Evolutionary conservation across 495 filamentous ascomycete species (phyloP), one percentile per base, ranked within the genome.

Genomic region (Penicillium salamii): DNA sequence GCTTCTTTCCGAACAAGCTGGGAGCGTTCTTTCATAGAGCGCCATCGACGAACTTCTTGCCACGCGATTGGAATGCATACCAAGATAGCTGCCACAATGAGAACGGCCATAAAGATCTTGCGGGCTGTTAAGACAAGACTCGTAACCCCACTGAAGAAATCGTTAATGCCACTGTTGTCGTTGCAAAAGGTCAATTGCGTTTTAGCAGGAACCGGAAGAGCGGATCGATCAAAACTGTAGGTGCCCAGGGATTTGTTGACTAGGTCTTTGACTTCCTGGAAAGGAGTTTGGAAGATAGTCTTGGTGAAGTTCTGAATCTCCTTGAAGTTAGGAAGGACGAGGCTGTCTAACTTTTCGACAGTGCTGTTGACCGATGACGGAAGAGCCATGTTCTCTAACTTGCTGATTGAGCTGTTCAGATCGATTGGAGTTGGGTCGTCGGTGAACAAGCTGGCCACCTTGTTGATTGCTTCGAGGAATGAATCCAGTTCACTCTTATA

Each of bases 151-250:
- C 85, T 72, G 67, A 98, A 98, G 78, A 97, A 97, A 51, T 86
- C 77, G 63, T 86, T 83, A 76, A 98, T 89, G 17, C 79, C 83
- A 45, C 85, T 80, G 71, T 92, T 89, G 67, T 85, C 78, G 26
- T 89, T 85, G 72, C 93, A 98, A 74, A 98, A 98, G 7, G 79
- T 84, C 31, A 98, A 71, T 15, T 82, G 70, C 61, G 92, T 77
- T 68, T 95, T 96, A 52, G 82, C 55, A 1, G 95, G 89, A 7
- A 96, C 74, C 0, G 90, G 88, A 49, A 98, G 87, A 3, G 87
- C 49, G 1, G 78, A 79, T 7, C 83, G 76, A 63, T 97, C 82
- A 62, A 97, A 95, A 26, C 66, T 69, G 75, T 90, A 97, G 34
- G 68, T 78, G 14, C 79, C 78, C 56, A 92, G 73, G 17, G 74